Conservation (phyloP, 441 rosid species). For the Codiaeum variegatum region DNA sequence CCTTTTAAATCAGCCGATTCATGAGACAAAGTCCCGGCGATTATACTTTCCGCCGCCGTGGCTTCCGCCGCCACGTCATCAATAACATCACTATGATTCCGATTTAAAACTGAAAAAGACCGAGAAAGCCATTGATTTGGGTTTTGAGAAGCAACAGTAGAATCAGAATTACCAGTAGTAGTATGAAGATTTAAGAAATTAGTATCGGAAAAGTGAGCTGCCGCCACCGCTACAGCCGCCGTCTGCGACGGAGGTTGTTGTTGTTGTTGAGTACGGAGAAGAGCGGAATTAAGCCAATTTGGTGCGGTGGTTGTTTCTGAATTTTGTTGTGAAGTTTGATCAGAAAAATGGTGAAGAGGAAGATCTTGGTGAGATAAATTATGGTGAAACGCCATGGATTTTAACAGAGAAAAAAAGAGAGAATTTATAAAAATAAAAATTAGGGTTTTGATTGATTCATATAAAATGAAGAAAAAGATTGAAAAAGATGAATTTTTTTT, state of each 20-base stretch:
- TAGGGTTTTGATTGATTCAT: constrained; percentile 4
- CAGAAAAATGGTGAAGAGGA: constrained; percentile 66
- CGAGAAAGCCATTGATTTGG: constrained; percentile 68
- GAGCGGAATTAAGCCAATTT: constrained; percentile 86
- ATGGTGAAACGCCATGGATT: constrained; percentile 79
- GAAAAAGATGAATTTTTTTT: neutral
- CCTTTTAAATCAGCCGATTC: constrained; percentile 49
- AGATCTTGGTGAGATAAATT: constrained; percentile 71
- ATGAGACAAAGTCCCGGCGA: constrained; percentile 35
- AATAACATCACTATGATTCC: constrained; percentile 55
- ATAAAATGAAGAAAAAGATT: constrained; percentile 5
- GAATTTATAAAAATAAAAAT: constrained; percentile 14
- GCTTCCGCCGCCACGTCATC: constrained; percentile 49
- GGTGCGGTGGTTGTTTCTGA: constrained; percentile 47
- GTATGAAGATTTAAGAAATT: constrained; percentile 78
- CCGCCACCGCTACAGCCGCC: too few species aligned
- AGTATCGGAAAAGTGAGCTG: constrained; percentile 52
- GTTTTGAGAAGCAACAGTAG: constrained; percentile 32
- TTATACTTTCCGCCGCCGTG: constrained; percentile 36
- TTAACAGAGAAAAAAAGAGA: neutral
- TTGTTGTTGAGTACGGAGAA: constrained; percentile 55
- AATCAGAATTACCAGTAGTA: constrained; percentile 40
- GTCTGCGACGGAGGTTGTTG: constrained; percentile 25
- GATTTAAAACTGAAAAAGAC: constrained; percentile 39
- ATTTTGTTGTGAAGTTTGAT: constrained; percentile 35